These are phyloP conservation scores for Inga leiocalycina DNA, from an alignment of 306 rosid genomes.

Conservation along the genomic window DNA sequence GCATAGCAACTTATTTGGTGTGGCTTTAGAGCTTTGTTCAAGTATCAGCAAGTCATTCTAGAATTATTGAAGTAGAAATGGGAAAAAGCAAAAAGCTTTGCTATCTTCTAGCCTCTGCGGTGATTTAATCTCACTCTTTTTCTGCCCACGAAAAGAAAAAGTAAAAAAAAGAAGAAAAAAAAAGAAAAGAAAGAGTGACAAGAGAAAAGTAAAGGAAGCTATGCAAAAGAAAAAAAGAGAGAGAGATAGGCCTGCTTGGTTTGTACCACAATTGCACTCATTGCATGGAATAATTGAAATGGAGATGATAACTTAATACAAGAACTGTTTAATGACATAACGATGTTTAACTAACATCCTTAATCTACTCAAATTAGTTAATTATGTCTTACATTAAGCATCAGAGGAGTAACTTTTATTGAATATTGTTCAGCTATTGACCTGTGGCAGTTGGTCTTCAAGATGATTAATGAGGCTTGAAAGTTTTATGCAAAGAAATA, in stretches of 20 bases:
- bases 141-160: constrained; percentile 5
- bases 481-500: neutral
- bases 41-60: constrained; percentile 39
- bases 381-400: neutral
- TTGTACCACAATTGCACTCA: constrained; percentile 1
- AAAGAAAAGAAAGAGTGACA: neutral
- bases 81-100: constrained; percentile 37
- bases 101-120: constrained; percentile 27
- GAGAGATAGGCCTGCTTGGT: constrained; percentile 2
- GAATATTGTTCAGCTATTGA: neutral
- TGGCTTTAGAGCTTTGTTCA: constrained; percentile 43
- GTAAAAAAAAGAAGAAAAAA: neutral
- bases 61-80: constrained; percentile 17
- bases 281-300: neutral
- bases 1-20: constrained; percentile 37
- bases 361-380: too few relatives aligned
- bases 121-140: constrained; percentile 40
- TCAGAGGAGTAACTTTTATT: constrained; percentile 3
- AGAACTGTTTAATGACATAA: neutral
- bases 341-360: neutral
- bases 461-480: neutral
- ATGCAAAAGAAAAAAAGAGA: neutral
- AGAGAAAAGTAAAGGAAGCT: neutral
- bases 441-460: neutral
- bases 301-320: neutral